A percentile compares a stretch with the other conserved stretches of the same genome.
Conservation (phyloP, 2,329 filamentous ascomycete genomes). For the Pseudogymnoascus sp. region DNA sequence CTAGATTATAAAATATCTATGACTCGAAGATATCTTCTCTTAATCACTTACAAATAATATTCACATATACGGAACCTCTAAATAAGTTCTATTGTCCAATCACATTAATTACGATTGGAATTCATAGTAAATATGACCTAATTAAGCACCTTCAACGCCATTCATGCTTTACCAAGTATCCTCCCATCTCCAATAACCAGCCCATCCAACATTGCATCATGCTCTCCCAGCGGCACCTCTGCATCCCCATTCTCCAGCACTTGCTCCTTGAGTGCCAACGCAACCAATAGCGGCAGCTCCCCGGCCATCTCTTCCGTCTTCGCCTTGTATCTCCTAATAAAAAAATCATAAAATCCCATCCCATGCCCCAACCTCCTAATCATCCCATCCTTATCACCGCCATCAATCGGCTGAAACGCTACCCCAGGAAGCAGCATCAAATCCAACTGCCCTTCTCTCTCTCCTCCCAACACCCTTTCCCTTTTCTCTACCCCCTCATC, state of each 20-base stretch:
- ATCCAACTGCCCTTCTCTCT: conserved; percentile 56
- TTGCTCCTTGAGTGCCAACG: conserved; percentile 81
- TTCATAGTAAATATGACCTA: background rate
- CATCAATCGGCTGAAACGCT: conserved; percentile 51
- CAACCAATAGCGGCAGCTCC: conserved; percentile 58
- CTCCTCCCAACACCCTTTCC: conserved; percentile 63
- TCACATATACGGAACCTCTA: background rate
- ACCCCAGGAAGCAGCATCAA: conserved; percentile 88
- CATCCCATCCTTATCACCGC: conserved; percentile 49
- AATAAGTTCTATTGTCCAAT: background rate
- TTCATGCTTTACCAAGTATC: conserved; percentile 33
- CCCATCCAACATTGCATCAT: conserved; percentile 76
- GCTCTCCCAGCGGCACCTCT: conserved; percentile 66
- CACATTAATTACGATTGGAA: too few relatives aligned
- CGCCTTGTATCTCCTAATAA: conserved; percentile 66
- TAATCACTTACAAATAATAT: background rate
- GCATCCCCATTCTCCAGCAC: conserved; percentile 54
- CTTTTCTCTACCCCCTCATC: conserved; percentile 57
- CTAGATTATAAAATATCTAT: background rate
- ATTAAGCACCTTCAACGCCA: background rate
- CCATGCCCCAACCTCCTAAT: conserved; percentile 83
- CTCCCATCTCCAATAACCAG: conserved; percentile 66
- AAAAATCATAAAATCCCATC: conserved; percentile 95
- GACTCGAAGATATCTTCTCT: background rate
- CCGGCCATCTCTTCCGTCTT: conserved; percentile 49